Base-by-base conservation (phyloP, 1,284 basidiomycete species). In the Tylopilus sp. region DNA sequence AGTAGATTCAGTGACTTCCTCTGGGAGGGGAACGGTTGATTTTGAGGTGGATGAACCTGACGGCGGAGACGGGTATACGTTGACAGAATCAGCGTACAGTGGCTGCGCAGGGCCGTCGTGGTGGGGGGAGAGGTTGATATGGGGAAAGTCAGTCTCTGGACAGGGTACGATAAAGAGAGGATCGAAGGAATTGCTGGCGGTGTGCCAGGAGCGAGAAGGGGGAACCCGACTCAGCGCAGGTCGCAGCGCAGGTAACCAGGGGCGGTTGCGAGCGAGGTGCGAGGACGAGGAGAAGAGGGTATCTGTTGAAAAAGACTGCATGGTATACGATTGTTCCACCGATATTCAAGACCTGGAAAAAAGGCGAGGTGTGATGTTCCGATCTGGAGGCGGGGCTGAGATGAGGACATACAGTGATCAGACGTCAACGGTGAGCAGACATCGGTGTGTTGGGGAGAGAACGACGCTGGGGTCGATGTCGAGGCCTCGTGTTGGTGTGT, bases 1-100 rank as follows among this genome's bases (percentile, higher is more conserved):
- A 13, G 52, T 52, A 49, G 49, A 53, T 33, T 51, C 51, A 59
- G 29, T 51, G 33, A 37, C 36, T 49, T 54, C 60, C 49, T 53
- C 59, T 56, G 68, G 73, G 26, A 73, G 52, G 2, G 68, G 64
- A 11, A 74, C 53, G 41, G 62, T 67, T 36, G 65, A 57, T 55
- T 70, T 73, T 50, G 65, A 70, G 29, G 66, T 48, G 8, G 71
- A 60, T n/a, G 62, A 60, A 30, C 66, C 60, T 7, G 66, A 63
- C 11, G 73, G 73, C 28, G 73, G 74, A 23, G 73, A 74, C 3
- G 66, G 66, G 49, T 70, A 71, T 38, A 52, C 55, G 37, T 31
- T 50, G 43, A 48, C 13, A n/a, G 56, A 51, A 60, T 58, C 62
- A 18, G 49, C 23, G 47, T 53, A 59, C 52, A 60, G 46, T 41